Conservation (phyloP, 2,329 filamentous ascomycete genomes). For the Phaeosphaeria sp. region DNA sequence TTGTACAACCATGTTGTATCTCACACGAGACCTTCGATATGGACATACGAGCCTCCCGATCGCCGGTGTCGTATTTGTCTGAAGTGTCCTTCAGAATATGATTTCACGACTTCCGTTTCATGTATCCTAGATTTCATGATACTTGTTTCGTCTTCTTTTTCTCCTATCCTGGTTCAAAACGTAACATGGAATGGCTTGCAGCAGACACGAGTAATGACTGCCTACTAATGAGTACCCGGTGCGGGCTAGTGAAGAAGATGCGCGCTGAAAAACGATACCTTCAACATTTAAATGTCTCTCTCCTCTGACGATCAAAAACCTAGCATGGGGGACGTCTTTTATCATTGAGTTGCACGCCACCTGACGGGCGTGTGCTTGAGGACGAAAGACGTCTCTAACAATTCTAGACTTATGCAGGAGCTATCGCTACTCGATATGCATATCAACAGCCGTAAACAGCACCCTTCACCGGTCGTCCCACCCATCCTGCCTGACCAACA, state of each 20-base stretch:
- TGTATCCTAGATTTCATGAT: constrained; percentile 30
- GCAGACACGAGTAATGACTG: not conserved
- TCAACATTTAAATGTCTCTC: not conserved
- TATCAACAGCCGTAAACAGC: not conserved
- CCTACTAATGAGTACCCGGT: constrained; percentile 30
- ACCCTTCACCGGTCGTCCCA: not conserved
- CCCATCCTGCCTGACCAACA: not conserved
- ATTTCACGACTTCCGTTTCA: constrained; percentile 7
- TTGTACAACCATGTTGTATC: constrained; percentile 20
- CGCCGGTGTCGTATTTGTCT: constrained; percentile 10
- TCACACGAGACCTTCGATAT: constrained; percentile 15
- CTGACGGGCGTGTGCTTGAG: constrained; percentile 34
- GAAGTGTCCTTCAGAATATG: constrained; percentile 2
- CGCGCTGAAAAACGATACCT: not conserved
- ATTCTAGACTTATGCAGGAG: not conserved
- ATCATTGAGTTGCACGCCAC: constrained; percentile 42
- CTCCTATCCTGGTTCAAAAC: constrained; percentile 12
- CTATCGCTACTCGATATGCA: too few relatives aligned
- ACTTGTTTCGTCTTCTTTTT: constrained; percentile 14
- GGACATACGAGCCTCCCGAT: constrained; percentile 13
- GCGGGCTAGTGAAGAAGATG: constrained; percentile 23
- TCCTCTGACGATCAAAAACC: not conserved
- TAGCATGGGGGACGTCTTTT: constrained; percentile 38
- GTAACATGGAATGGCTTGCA: not conserved
- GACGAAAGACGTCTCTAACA: constrained; percentile 25